These are phyloP conservation scores for Ciborinia camelliae DNA, from an alignment of 2,329 filamentous ascomycete species.

Conservation along the genomic window DNA sequence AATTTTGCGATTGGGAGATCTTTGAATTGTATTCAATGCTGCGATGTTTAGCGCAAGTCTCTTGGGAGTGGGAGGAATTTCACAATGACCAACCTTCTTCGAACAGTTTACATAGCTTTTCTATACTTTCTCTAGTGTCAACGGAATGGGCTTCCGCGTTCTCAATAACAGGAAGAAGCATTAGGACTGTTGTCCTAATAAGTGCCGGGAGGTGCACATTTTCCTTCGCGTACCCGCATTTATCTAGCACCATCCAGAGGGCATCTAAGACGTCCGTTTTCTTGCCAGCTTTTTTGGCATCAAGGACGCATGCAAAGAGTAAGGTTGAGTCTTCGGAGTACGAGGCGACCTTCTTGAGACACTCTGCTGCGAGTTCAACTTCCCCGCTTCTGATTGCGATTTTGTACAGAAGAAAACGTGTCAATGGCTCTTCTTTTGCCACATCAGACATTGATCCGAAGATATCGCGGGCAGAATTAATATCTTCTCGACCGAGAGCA, in stretches of 20 bases:
- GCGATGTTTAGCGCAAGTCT: slow-evolving; percentile 11
- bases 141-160: slow-evolving; percentile 10
- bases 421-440: slow-evolving; percentile 59
- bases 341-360: slow-evolving; percentile 57
- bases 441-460: slow-evolving; percentile 58
- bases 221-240: slow-evolving; percentile 48
- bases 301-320: slow-evolving; percentile 76
- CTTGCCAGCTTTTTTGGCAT: slow-evolving; percentile 66
- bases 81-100: slow-evolving; percentile 43
- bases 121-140: slow-evolving; percentile 27
- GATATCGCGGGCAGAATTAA: slow-evolving; percentile 50
- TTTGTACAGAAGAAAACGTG: slow-evolving; percentile 73
- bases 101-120: slow-evolving; percentile 55
- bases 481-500: slow-evolving; percentile 56
- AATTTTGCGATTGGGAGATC: slow-evolving; percentile 39
- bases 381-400: slow-evolving; percentile 60
- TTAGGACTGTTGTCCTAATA: slow-evolving; percentile 57
- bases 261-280: slow-evolving; percentile 56
- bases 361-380: slow-evolving; percentile 55
- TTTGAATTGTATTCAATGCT: slow-evolving; percentile 40
- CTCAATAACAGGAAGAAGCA: slow-evolving; percentile 46
- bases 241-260: slow-evolving; percentile 58
- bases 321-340: slow-evolving; percentile 56
- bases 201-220: slow-evolving; percentile 60
- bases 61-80: background rate